Evolutionary conservation across 1,284 basidiomycete species (phyloP).

Genomic region (Tilletia horrida): DNA sequence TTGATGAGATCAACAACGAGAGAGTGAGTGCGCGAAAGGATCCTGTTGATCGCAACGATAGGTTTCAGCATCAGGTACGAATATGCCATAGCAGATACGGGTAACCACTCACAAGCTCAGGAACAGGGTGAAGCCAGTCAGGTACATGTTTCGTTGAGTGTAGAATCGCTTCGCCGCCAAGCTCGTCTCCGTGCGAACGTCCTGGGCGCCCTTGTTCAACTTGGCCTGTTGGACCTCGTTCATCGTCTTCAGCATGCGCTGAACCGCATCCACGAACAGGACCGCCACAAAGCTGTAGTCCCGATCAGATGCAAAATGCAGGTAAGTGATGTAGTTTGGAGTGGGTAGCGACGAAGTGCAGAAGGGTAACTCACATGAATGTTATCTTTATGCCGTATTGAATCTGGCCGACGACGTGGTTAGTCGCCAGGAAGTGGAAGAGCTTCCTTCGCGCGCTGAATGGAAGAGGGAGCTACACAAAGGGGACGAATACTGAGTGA

Average conservation of each 20-base stretch:
- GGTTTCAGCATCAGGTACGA: not conserved
- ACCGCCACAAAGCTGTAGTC: slow-evolving; percentile 73
- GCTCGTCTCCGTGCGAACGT: slow-evolving; percentile 76
- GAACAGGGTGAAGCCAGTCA: slow-evolving; percentile 77
- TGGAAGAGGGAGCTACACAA: slow-evolving; percentile 64
- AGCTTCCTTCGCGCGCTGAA: slow-evolving; percentile 69
- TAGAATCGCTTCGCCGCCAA: slow-evolving; percentile 86
- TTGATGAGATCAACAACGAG: slow-evolving; percentile 87
- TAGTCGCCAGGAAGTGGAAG: slow-evolving; percentile 69
- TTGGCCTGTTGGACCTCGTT: slow-evolving; percentile 72
- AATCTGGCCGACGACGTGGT: slow-evolving; percentile 57
- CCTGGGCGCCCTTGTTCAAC: slow-evolving; percentile 62
- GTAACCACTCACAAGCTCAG: slow-evolving; percentile 58
- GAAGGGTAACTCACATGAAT: slow-evolving; percentile 69
- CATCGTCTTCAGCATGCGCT: slow-evolving; percentile 84
- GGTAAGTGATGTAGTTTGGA: not conserved
- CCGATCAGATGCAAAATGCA: not conserved
- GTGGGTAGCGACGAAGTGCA: not conserved
- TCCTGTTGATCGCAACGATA: slow-evolving; percentile 43
- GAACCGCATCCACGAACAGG: slow-evolving; percentile 78
- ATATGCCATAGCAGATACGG: not conserved
- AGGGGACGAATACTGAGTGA: not conserved
- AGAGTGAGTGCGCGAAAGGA: slow-evolving; percentile 86
- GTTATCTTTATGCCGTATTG: slow-evolving; percentile 77
- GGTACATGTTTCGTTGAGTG: slow-evolving; percentile 69